Evolutionary conservation across 306 rosid genomes (phyloP), one percentile per base, ranked within the genome.

Genomic region (Rubus parviflorus): DNA sequence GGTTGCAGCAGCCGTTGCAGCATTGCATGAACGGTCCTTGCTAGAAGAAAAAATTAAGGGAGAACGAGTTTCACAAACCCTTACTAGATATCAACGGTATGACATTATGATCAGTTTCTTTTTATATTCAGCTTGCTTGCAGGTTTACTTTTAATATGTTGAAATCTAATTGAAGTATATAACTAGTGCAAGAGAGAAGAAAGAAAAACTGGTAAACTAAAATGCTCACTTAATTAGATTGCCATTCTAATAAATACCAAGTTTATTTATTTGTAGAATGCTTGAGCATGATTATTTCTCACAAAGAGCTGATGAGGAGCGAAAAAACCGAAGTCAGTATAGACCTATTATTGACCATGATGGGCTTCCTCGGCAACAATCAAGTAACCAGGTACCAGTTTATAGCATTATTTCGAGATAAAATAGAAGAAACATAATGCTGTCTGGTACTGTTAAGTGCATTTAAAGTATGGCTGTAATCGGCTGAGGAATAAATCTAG

Each of bases 311-410:
- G 76, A 77, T 41, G 91, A 90, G 81, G 97, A 92, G 81, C 83
- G 98, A 74, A 78, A 72, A 25, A 85, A 73, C 57, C 92, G 90
- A 13, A 72, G 74, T 61, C 77, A 86, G 75, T 92, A 92, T 86
- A 89, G 85, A 75, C 91, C 97, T 66, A 70, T 95, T 77, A 83
- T 95, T 86, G 98, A 92, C 67, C 90, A 90, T 78, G 98, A 95
- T 76, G 89, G 96, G 49, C 80, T 95, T 71, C 93, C 85, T 73
- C 86, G 81, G 67, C 92, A 85, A 42, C 78, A 60, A 76, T 78
- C 83, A 47, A 66, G 72, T 66, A 75, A 79, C 62, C 88, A 83
- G 98, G 97, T 94, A 90, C 57, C 64, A 19, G 42, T 63, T 20
- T 38, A 48, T 66, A 41, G 8, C 65, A 30, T 45, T 37, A 5